phyloP scores from a whole-genome alignment of 2,329 filamentous ascomycete species.

The Curvularia lunata region DNA sequence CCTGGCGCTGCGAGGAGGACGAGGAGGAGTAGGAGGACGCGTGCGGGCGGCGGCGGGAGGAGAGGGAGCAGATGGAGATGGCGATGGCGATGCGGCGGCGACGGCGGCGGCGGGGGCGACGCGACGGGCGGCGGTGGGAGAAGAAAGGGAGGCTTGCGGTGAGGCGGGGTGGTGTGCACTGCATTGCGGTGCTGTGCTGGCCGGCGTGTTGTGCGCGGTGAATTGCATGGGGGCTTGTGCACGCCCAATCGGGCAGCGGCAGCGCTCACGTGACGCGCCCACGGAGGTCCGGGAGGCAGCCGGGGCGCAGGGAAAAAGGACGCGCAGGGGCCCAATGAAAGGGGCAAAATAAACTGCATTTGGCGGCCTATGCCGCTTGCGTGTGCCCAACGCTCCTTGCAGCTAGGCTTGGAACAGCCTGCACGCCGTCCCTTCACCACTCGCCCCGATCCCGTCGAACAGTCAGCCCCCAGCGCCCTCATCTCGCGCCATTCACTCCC shows the following conservation, averaged over 20 bases:
- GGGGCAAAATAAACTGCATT: constrained; percentile 27
- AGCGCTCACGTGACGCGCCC: constrained; percentile 23
- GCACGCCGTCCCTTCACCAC: constrained; percentile 33
- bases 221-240: constrained; percentile 33
- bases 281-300: neutral
- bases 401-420: constrained; percentile 21
- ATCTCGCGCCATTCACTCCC: constrained; percentile 32
- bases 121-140: neutral
- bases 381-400: constrained; percentile 30
- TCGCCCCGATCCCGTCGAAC: constrained; percentile 32
- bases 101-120: neutral
- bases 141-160: constrained; percentile 7
- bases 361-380: constrained; percentile 14
- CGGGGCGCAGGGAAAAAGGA: constrained; percentile 2
- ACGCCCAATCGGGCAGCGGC: neutral
- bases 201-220: constrained; percentile 13
- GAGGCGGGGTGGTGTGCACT: no score
- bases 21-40: no score
- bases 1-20: neutral
- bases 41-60: neutral
- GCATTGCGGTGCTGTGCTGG: constrained; percentile 4
- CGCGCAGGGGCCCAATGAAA: constrained; percentile 19
- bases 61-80: neutral
- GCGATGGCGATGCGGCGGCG: neutral
- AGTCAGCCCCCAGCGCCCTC: constrained; percentile 34